Evolutionary conservation across 2,329 filamentous ascomycete species (phyloP), one percentile per base, ranked within the genome.

Genomic region (Colletotrichum eleusines): DNA sequence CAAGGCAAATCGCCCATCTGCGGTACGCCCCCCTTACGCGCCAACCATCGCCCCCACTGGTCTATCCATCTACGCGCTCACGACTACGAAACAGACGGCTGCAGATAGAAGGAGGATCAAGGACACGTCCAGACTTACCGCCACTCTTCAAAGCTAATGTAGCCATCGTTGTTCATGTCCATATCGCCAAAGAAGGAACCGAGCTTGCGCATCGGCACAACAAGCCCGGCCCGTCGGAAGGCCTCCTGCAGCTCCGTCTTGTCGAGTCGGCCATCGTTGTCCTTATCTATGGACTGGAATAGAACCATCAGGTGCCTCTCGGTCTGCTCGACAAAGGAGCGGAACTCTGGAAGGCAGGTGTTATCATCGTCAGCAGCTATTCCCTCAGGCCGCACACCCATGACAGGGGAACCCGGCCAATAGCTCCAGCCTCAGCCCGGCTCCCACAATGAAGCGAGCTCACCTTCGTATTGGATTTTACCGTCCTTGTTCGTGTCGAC

Each of bases 101-200:
- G 9, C 44, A 11, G 44, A 46, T n/a, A 14, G 11, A 7, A 14
- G n/a, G 16, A 2, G n/a, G 33, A 33, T 12, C 18, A 23, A 57
- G 40, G 5, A 31, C 11, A 26, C 14, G 35, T 54, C 31, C 46
- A n/a, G 69, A 85, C 91, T 82, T 90, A 98, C 95, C 95, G 91
- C 96, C 96, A 98, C 87, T 99, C 96, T 74, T 94, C 91, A 81
- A 97, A 98, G 73, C 88, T 94, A 75, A 98, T 97, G 73, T 84
- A 90, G 58, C 94, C 94, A 80, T 99, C 95, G 75, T 91, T 89
- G 82, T 99, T 95, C 78, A 89, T 87, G 80, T 99, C 96, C 76
- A 99, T 92, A 79, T 97, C 92, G 74, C 88, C 84, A 79, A 99
- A 98, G 84, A 99, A 98, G 73, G 90, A 88, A 73, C 94, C 89